Conservation (phyloP, 2,329 filamentous ascomycete genomes). For the Colletotrichum limetticola region DNA sequence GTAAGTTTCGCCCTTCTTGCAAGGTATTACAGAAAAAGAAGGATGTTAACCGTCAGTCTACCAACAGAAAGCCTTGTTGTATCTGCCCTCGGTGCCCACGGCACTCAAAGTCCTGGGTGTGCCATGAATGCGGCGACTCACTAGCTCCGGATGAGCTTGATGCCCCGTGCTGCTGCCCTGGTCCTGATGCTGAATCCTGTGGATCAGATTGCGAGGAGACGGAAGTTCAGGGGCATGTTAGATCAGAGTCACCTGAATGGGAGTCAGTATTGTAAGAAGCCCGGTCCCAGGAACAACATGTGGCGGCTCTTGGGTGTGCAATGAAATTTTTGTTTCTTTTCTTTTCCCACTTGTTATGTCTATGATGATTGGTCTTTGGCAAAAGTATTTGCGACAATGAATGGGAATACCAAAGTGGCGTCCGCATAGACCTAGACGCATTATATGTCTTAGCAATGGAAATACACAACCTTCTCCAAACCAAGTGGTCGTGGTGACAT, state of each 20-base stretch:
- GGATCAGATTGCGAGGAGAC: background rate
- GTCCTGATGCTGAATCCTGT: background rate
- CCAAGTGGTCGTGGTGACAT: slow-evolving; percentile 39
- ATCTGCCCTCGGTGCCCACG: background rate
- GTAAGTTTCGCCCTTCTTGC: background rate
- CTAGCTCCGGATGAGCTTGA: no score
- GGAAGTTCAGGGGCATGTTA: background rate
- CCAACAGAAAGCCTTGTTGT: background rate
- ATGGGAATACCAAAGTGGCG: slow-evolving; percentile 72
- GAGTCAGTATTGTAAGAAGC: background rate
- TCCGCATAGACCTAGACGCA: slow-evolving; percentile 68
- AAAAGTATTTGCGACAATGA: slow-evolving; percentile 75
- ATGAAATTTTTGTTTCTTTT: background rate
- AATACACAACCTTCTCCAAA: background rate
- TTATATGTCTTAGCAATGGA: background rate
- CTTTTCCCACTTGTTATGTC: background rate
- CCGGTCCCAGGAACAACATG: background rate
- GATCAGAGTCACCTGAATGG: background rate
- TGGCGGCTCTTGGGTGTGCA: background rate
- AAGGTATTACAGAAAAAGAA: background rate
- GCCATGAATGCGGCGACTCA: no score
- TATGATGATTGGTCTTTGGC: slow-evolving; percentile 59
- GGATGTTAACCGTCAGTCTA: background rate
- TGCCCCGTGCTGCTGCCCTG: background rate
- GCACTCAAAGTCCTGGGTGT: background rate